Conservation (phyloP, 768 basidiomycete species). For the Russula virescens region DNA sequence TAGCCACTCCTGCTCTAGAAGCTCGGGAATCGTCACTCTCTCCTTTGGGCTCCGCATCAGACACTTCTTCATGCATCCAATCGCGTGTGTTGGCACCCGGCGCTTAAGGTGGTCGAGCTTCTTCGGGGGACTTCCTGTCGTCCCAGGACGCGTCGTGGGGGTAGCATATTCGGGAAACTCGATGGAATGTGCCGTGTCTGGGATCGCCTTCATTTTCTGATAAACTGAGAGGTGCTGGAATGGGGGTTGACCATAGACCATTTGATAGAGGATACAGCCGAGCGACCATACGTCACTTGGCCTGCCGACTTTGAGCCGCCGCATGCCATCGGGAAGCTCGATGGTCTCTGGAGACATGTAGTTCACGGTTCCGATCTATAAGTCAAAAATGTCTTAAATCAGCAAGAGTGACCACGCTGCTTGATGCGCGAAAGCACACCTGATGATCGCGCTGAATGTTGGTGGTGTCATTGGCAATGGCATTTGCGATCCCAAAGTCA, state of each 20-base stretch:
- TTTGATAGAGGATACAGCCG: slow-evolving; percentile 96
- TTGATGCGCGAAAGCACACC: slow-evolving; percentile 38
- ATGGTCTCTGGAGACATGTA: slow-evolving; percentile 99
- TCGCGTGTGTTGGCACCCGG: slow-evolving; percentile 68
- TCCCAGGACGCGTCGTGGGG: slow-evolving; percentile 37
- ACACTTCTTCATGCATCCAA: slow-evolving; percentile 78
- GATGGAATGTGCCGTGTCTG: slow-evolving; percentile 68
- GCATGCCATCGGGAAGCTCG: slow-evolving; percentile 79
- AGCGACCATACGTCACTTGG: slow-evolving; percentile 97
- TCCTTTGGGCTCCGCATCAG: slow-evolving; percentile 74
- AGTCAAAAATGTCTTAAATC: not conserved
- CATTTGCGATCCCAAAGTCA: slow-evolving; percentile 99
- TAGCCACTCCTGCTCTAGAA: slow-evolving; percentile 79
- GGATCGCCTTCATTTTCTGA: slow-evolving; percentile 93
- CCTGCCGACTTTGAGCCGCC: slow-evolving; percentile 89
- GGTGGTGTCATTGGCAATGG: slow-evolving; percentile 96
- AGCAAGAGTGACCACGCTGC: not conserved
- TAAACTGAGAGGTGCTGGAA: slow-evolving; percentile 80
- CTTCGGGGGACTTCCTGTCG: slow-evolving; percentile 40
- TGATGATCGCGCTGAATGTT: slow-evolving; percentile 97
- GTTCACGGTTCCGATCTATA: slow-evolving; percentile 90
- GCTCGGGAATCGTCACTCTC: slow-evolving; percentile 79
- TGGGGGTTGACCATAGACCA: slow-evolving; percentile 93
- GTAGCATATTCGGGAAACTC: slow-evolving; percentile 71
- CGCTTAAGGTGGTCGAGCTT: slow-evolving; percentile 64